Evolutionary conservation across 2,329 filamentous ascomycete genomes (phyloP), one percentile per base, ranked within the genome.

Genomic region (Periconia macrospinosa): DNA sequence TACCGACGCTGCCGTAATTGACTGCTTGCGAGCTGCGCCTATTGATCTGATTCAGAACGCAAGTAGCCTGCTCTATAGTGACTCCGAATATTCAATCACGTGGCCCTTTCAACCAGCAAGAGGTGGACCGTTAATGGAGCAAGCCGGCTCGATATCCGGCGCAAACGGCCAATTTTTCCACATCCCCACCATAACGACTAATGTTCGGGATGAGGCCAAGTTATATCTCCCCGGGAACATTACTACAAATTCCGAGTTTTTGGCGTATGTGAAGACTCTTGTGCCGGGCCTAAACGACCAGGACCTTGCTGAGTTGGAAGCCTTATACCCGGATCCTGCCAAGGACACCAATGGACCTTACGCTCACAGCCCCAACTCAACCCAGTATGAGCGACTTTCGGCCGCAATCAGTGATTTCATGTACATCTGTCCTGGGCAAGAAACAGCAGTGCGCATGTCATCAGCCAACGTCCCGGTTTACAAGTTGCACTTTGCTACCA

Each of bases 21-120:
- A 48, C 3, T 80, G 77, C 48, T 60, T 80, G 2, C 73, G 75
- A 2, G 57, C 63, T 1, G 76, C 71, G 0, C 67, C 75, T 15
- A 65, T 77, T 1, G 50, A 55, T 1, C 61, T 66, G 1, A 76
- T 80, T 17, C 65, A 67, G 47, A 33, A 71, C 65, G 53, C 75
- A 64, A 65, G 68, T 62, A 14, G 68, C 61, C 35, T 47, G 69
- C 3, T 78, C 59, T 59, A 56, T 47, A 52, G 68, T 2, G 69
- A 75, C 0, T 74, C 72, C 0, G 60, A 73, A 6, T 70, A 70
- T 2, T 57, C 62, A n/a, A 62, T 76, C 18, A 76, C 75, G 0
- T 79, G 78, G 78, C 78, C 78, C 0, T 80, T 78, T 55, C 78
- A 80, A 37, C 78, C 78, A 1, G 71, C 72, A 0, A 69, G 73